Evolutionary conservation across 164 flowering plant species (phyloP), one percentile per base, ranked within the genome.

Genomic region (Chloranthus sessilifolius): DNA sequence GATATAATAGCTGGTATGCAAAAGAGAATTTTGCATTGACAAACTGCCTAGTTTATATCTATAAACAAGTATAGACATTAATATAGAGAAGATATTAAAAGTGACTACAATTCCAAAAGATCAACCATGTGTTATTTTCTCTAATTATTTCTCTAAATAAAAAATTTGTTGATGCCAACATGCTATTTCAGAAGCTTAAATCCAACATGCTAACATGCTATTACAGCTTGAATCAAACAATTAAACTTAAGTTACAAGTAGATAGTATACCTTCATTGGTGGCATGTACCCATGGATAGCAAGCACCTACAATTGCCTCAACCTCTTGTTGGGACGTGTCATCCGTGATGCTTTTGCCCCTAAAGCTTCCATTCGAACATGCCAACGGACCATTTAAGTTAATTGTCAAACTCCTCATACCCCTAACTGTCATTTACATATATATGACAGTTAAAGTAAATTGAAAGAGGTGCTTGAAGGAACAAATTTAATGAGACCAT

Each of bases 221-320:
- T n/a, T n/a, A n/a, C n/a, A n/a, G n/a, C n/a, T n/a, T n/a, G n/a
- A n/a, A n/a, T n/a, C n/a, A n/a, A n/a, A n/a, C n/a, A n/a, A n/a
- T n/a, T n/a, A n/a, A n/a, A n/a, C n/a, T n/a, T n/a, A n/a, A n/a
- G n/a, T n/a, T n/a, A n/a, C n/a, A n/a, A n/a, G n/a, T n/a, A n/a
- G n/a, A 50, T 8, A 50, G 24, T 29, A 21, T 44, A 89, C 99
- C 99, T 82, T 94, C 99, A 64, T 59, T 72, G 38, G 82, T 79
- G 52, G 99, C 95, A 79, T 89, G 99, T 62, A 94, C 15, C 96
- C 83, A 86, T 17, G 97, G 99, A 63, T 88, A 94, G 75, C 84
- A 89, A 59, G 67, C 77, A 66, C 71, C 79, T 23, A 89, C 30
- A 62, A 79, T 33, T 69, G 73, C 81, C 60, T 68, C 61, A 49